Evolutionary conservation across 2,329 filamentous ascomycete genomes (phyloP), one percentile per base, ranked within the genome.

Genomic region (Drechslerella dactyloides): DNA sequence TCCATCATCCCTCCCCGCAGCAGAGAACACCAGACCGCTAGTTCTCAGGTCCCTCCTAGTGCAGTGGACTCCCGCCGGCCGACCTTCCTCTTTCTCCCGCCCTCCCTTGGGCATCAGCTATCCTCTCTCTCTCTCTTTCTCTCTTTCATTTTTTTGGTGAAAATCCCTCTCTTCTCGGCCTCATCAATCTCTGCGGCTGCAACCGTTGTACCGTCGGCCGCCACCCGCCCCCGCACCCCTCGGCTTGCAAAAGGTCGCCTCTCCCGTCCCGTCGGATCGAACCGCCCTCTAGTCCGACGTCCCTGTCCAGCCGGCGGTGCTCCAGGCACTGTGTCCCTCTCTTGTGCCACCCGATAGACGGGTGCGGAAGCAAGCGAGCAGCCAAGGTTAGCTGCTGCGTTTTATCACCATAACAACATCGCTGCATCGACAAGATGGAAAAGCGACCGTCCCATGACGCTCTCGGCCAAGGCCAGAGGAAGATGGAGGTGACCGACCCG

Each of bases 401-500:
- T 35, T 21, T 27, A 19, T 30, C n/a, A 4, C n/a, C 8, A 48
- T 19, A 15, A 19, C 19, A 51, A 46, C 37, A 19, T 42, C 11
- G 42, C 15, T 30, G 21, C 35, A 64, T 57, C 53, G 44, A 40
- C 61, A 52, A 35, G 27, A 70, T 70, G 66, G 66, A 70, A 40
- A 70, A 60, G 50, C 46, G 66, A 53, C 37, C 54, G 66, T 70
- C 66, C 46, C 66, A 70, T 33, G 66, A 64, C 37, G 17, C 59
- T 64, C 58, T 59, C 33, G 59, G 66, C 46, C 52, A 61, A 64
- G 66, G 66, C 54, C 66, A 60, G 13, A 51, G 66, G 42, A 63
- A 59, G 37, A 70, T 73, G 62, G 84, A 84, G 64, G 82, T 83
- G 35, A 84, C 90, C 61, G 93, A 97, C 81, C 94, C 94, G 2